Conservation (phyloP, 2,329 filamentous ascomycete species). For the Aureobasidium sp. region DNA sequence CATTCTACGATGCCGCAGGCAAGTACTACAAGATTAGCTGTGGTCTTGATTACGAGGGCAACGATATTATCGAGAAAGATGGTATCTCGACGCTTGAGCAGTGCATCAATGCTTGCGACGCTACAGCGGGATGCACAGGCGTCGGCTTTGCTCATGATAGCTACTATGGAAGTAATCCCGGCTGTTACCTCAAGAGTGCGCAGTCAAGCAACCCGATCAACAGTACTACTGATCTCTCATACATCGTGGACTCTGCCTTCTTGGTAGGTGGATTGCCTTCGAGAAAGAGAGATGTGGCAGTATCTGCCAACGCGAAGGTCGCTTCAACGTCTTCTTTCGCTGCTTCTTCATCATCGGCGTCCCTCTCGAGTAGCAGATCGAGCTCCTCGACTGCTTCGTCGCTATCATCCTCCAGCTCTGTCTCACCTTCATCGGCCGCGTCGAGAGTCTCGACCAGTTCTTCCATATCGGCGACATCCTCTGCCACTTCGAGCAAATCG, state of each 20-base stretch:
- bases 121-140: not conserved
- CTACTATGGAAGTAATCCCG: constrained; percentile 11
- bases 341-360: not conserved
- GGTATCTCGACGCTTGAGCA: constrained; percentile 9
- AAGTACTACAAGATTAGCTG: constrained; percentile 8
- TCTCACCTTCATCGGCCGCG: not conserved
- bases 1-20: constrained; percentile 4
- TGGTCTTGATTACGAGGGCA: constrained; percentile 2
- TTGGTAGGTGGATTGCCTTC: not conserved
- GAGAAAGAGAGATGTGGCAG: not conserved
- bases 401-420: not conserved
- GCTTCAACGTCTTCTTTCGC: not conserved
- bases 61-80: constrained; percentile 14
- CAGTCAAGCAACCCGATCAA: not conserved
- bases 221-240: not conserved
- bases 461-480: not conserved
- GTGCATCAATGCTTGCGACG: constrained; percentile 13
- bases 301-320: not conserved
- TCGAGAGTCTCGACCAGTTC: not conserved
- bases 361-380: not conserved
- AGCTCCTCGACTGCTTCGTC: not conserved
- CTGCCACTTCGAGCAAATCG: not conserved
- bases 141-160: constrained; percentile 11
- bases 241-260: constrained; percentile 9
- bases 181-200: constrained; percentile 8